Percentiles rank a stretch among this genome's conserved stretches.
phyloP scores from a whole-genome alignment of 805 yeast genomes.

The Starmerella ratchasimensis region DNA sequence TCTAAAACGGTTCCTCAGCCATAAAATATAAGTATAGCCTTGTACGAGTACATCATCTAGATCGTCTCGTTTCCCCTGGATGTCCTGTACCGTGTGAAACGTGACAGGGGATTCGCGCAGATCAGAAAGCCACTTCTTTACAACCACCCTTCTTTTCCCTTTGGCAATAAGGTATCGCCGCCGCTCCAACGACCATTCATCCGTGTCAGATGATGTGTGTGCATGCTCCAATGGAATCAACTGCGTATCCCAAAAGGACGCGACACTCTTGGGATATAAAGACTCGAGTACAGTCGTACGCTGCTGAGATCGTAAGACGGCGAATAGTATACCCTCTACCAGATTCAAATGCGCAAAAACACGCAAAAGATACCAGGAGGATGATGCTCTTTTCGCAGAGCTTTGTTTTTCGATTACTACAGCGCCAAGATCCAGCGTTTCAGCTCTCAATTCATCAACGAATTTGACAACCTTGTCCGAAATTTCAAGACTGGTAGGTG shows the following conservation, averaged over 20 bases:
- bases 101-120: conserved; percentile 10
- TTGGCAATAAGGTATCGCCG: conserved; percentile 19
- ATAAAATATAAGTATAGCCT: conserved; percentile 37
- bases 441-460: too few species aligned
- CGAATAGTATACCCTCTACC: conserved; percentile 38
- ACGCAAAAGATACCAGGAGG: too few species aligned
- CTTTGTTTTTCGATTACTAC: too few species aligned
- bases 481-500: too few species aligned
- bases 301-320: conserved; percentile 17
- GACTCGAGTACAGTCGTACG: conserved; percentile 15
- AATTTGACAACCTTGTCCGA: too few species aligned
- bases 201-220: background rate
- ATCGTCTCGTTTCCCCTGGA: conserved; percentile 34
- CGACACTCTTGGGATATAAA: conserved; percentile 20
- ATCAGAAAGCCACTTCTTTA: conserved; percentile 15
- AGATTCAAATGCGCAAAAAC: too few species aligned
- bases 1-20: conserved; percentile 28
- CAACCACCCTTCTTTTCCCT: conserved; percentile 17
- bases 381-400: too few species aligned
- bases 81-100: background rate
- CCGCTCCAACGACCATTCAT: conserved; percentile 1
- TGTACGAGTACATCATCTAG: conserved; percentile 53
- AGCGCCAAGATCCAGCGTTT: too few species aligned
- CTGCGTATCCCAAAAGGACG: conserved; percentile 22
- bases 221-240: background rate